Conservation (phyloP, 305 asterid species). For the Fraxinus greggii region DNA sequence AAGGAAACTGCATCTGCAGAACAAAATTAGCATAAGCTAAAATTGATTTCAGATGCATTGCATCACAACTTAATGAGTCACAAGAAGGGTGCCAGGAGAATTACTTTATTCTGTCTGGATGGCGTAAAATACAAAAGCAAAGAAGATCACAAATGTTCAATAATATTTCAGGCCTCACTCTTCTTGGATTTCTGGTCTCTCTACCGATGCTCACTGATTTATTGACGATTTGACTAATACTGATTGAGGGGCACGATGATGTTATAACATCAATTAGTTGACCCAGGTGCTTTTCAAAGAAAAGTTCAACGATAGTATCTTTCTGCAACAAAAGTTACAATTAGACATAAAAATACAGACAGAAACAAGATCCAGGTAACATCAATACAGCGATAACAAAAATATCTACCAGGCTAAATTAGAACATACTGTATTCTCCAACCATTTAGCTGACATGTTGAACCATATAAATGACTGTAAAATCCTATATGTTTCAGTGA, state of each 20-base stretch:
- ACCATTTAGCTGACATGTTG: background rate
- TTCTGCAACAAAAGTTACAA: conserved; percentile 59
- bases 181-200: conserved; percentile 44
- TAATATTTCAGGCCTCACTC: conserved; percentile 79
- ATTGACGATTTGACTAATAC: conserved; percentile 33
- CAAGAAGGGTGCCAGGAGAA: conserved; percentile 22
- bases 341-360: conserved; percentile 15
- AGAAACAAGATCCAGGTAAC: background rate
- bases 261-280: conserved; percentile 76
- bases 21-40: conserved; percentile 9
- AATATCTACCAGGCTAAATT: background rate
- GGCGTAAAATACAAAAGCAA: conserved; percentile 90
- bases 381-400: background rate
- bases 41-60: conserved; percentile 16
- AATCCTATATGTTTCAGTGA: background rate
- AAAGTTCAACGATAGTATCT: conserved; percentile 72
- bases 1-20: conserved; percentile 81
- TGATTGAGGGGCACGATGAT: conserved; percentile 58
- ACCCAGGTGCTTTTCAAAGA: conserved; percentile 85
- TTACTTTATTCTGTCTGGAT: conserved; percentile 91
- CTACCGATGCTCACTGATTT: conserved; percentile 43
- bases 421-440: background rate
- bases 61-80: conserved; percentile 19
- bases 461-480: background rate
- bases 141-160: conserved; percentile 87